Conservation (phyloP, 1,284 basidiomycete genomes). For the Xanthoconium separans region DNA sequence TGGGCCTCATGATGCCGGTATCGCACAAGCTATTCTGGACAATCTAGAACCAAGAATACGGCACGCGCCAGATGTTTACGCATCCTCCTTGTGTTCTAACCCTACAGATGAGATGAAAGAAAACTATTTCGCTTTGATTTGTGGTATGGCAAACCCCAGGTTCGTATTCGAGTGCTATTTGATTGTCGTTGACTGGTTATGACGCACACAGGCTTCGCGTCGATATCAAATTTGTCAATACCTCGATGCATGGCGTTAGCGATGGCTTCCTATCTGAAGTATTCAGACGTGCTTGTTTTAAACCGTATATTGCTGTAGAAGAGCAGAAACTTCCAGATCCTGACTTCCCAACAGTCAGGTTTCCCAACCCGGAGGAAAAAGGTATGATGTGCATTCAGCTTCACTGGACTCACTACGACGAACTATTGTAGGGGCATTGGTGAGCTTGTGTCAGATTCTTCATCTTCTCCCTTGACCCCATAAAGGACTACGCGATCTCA, state of each 20-base stretch:
- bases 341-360: slow-evolving; percentile 78
- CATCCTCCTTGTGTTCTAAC: slow-evolving; percentile 48
- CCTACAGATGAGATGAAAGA: slow-evolving; percentile 57
- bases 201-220: slow-evolving; percentile 11
- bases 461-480: slow-evolving; percentile 3
- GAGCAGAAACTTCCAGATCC: slow-evolving; percentile 74
- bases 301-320: slow-evolving; percentile 56
- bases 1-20: slow-evolving; percentile 74
- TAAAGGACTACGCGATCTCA: slow-evolving; percentile 65
- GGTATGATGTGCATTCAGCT: slow-evolving; percentile 41
- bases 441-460: slow-evolving; percentile 28
- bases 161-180: slow-evolving; percentile 27
- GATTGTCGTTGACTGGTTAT: not conserved
- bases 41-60: slow-evolving; percentile 61
- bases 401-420: slow-evolving; percentile 8
- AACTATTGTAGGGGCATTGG: slow-evolving; percentile 49
- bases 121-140: slow-evolving; percentile 56
- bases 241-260: slow-evolving; percentile 86
- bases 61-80: slow-evolving; percentile 36
- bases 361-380: slow-evolving; percentile 88
- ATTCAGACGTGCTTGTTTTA: slow-evolving; percentile 59
- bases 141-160: slow-evolving; percentile 42
- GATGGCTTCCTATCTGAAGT: slow-evolving; percentile 58
- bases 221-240: slow-evolving; percentile 66
- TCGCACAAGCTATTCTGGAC: slow-evolving; percentile 59